These are phyloP conservation scores for Gossypium sturtianum DNA, from an alignment of 345 rosid species.

Conservation along the genomic window DNA sequence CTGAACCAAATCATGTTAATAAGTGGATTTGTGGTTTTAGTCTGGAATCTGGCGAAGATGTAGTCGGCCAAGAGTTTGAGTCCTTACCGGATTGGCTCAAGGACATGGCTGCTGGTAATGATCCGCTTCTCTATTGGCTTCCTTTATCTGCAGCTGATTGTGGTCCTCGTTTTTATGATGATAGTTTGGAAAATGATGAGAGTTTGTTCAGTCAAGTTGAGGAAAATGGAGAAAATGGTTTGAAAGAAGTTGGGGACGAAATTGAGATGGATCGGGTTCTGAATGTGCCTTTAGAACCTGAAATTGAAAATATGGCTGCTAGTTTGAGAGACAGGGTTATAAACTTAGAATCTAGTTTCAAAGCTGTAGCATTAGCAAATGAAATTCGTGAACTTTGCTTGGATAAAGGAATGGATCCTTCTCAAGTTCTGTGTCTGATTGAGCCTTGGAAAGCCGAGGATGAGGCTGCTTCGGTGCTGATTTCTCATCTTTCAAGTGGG, in stretches of 20 bases:
- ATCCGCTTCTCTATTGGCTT: conserved; percentile 54
- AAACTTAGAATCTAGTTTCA: conserved; percentile 39
- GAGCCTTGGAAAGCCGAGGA: conserved; percentile 69
- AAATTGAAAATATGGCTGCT: conserved; percentile 31
- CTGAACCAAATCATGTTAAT: conserved; percentile 26
- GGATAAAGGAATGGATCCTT: conserved; percentile 31
- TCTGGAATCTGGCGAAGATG: conserved; percentile 37
- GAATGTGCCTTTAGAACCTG: conserved; percentile 28
- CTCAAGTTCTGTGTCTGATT: conserved; percentile 44
- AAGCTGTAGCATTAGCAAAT: conserved; percentile 36
- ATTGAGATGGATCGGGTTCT: conserved; percentile 23
- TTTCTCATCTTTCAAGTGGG: conserved; percentile 39
- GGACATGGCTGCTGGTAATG: conserved; percentile 18
- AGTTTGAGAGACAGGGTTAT: conserved; percentile 33
- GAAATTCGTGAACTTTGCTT: conserved; percentile 49
- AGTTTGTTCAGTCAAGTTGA: conserved; percentile 22
- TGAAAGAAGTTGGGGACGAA: conserved; percentile 22
- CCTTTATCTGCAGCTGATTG: conserved; percentile 40
- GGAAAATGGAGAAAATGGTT: conserved; percentile 28
- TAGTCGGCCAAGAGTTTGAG: conserved; percentile 31
- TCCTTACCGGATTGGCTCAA: conserved; percentile 57
- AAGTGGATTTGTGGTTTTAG: conserved; percentile 36
- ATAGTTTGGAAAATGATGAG: conserved; percentile 25
- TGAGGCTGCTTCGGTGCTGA: conserved; percentile 50
- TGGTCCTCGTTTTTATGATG: conserved; percentile 22